Evolutionary conservation across 1,139 yeast species (phyloP).

Genomic region (Pichia sp.): DNA sequence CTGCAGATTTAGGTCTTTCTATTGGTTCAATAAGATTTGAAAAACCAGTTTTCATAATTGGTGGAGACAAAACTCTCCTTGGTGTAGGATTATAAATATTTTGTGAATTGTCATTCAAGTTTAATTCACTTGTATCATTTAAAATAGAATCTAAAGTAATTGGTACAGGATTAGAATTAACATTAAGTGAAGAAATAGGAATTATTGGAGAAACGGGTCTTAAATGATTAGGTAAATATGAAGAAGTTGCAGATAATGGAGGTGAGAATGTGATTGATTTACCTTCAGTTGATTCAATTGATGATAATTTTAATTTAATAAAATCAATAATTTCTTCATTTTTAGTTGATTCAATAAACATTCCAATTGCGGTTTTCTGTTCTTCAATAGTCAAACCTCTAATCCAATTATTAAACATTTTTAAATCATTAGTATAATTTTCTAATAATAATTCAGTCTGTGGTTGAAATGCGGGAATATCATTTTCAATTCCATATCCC

Average conservation of each 20-base stretch:
- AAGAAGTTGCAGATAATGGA: conserved; percentile 7
- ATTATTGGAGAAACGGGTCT: conserved; percentile 29
- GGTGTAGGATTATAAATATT: conserved; percentile 10
- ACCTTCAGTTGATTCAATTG: background rate
- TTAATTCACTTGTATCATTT: conserved; percentile 20
- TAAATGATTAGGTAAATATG: conserved; percentile 17
- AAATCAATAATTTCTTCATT: conserved; percentile 35
- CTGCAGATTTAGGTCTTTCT: conserved; percentile 16
- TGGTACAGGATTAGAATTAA: conserved; percentile 26
- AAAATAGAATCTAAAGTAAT: conserved; percentile 34
- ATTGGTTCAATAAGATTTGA: conserved; percentile 8
- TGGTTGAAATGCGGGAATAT: conserved; percentile 32
- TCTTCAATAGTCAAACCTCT: conserved; percentile 51
- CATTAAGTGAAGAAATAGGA: conserved; percentile 23
- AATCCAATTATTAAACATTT: conserved; percentile 56
- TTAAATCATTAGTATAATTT: conserved; percentile 41
- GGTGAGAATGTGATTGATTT: conserved; percentile 10
- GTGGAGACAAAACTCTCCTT: conserved; percentile 14
- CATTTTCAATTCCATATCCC: conserved; percentile 25
- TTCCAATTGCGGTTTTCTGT: conserved; percentile 53
- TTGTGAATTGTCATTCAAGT: background rate
- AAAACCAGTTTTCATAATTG: conserved; percentile 11
- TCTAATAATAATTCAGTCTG: conserved; percentile 28
- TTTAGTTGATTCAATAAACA: conserved; percentile 45
- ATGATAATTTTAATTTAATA: background rate